phyloP scores from a whole-genome alignment of 805 yeast genomes.

The Wickerhamiella lipophila region DNA sequence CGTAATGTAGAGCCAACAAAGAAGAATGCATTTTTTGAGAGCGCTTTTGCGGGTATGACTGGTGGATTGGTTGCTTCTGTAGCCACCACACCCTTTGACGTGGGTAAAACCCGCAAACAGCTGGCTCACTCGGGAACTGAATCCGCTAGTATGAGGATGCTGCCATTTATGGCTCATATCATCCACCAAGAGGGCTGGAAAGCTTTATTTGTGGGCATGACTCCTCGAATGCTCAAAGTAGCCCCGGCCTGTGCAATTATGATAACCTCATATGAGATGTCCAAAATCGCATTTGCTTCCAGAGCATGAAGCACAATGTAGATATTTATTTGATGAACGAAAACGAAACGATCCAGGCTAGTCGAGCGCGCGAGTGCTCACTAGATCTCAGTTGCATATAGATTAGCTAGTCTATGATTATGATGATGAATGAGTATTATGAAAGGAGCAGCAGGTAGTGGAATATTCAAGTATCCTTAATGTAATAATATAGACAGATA shows the following conservation, averaged over 20 bases:
- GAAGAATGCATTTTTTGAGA: constrained; percentile 19
- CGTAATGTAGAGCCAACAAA: background rate
- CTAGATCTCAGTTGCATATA: background rate
- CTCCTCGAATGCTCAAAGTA: constrained; percentile 77
- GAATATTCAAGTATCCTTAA: no score
- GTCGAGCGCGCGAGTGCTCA: background rate
- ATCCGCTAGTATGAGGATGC: constrained; percentile 38
- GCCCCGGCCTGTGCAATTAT: constrained; percentile 98
- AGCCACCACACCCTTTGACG: constrained; percentile 89
- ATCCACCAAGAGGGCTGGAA: constrained; percentile 59
- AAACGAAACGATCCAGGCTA: background rate
- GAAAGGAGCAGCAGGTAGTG: no score
- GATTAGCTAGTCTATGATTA: background rate
- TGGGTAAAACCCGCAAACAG: constrained; percentile 88
- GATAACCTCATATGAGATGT: constrained; percentile 89
- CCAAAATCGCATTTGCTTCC: constrained; percentile 44
- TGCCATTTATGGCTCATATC: constrained; percentile 50
- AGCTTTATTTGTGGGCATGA: constrained; percentile 77
- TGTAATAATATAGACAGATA: no score
- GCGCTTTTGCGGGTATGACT: constrained; percentile 66
- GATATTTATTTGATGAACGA: background rate
- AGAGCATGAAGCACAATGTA: background rate
- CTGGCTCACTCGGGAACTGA: constrained; percentile 33
- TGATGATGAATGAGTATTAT: background rate
- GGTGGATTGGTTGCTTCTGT: constrained; percentile 81